Conservation (phyloP, 768 basidiomycete species). For the Leccinum uliginosum region DNA sequence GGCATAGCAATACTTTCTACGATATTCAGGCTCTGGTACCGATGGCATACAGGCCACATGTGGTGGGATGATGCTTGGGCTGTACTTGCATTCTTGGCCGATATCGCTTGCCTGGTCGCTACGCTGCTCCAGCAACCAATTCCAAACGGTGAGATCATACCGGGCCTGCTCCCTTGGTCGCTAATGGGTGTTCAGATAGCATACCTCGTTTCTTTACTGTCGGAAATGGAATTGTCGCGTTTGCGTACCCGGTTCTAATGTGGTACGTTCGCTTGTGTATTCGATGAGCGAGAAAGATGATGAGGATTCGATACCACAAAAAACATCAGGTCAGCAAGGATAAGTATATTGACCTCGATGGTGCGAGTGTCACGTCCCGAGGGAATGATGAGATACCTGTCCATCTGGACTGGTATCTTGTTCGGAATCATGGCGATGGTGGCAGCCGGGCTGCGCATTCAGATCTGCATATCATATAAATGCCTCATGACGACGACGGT, state of each 20-base stretch:
- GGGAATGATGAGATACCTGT: constrained; percentile 2
- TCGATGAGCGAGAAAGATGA: background rate
- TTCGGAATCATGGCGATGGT: constrained; percentile 15
- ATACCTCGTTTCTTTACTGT: constrained; percentile 5
- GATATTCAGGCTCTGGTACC: constrained; percentile 22
- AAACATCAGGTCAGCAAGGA: constrained; percentile 18
- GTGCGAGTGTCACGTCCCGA: constrained; percentile 20
- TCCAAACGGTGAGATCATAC: background rate
- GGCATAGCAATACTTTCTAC: constrained; percentile 18
- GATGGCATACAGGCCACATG: constrained; percentile 14
- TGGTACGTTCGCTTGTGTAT: constrained; percentile 2
- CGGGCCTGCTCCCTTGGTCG: background rate
- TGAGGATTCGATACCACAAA: background rate
- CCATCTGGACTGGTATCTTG: constrained; percentile 7
- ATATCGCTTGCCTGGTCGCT: constrained; percentile 8
- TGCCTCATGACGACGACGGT: constrained; percentile 9
- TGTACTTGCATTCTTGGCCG: constrained; percentile 11
- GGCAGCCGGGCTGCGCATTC: constrained; percentile 8
- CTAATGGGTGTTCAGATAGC: background rate
- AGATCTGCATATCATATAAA: background rate
- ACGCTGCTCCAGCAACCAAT: constrained; percentile 8
- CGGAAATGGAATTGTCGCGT: constrained; percentile 13
- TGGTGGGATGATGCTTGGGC: constrained; percentile 28
- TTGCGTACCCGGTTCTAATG: constrained; percentile 18
- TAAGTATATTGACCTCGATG: constrained; percentile 24